phyloP scores from a whole-genome alignment of 1,284 basidiomycete species.

The Exsudoporus floridanus region DNA sequence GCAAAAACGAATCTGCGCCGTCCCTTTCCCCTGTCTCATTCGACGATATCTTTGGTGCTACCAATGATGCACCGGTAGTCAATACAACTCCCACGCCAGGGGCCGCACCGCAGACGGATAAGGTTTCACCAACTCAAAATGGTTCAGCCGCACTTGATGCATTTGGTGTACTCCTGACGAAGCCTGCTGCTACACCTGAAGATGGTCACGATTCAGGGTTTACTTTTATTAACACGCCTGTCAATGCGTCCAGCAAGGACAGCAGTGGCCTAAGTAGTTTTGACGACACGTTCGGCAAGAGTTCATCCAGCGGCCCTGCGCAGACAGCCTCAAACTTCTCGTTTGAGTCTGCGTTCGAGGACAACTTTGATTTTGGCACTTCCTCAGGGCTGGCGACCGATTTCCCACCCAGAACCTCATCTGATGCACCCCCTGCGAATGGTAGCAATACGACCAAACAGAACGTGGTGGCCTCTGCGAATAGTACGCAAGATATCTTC shows the following conservation, averaged over 20 bases:
- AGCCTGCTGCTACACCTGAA: conserved; percentile 16
- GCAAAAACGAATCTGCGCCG: conserved; percentile 21
- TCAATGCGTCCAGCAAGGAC: conserved; percentile 16
- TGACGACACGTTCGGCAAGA: conserved; percentile 67
- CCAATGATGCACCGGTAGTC: conserved; percentile 5
- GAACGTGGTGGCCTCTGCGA: conserved; percentile 16
- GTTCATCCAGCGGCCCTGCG: conserved; percentile 41
- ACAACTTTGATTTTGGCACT: conserved; percentile 80
- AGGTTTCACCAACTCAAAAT: conserved; percentile 23
- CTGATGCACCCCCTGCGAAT: conserved; percentile 15
- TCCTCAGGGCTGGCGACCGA: conserved; percentile 40
- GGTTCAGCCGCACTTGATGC: conserved; percentile 24
- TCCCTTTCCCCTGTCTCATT: conserved; percentile 27
- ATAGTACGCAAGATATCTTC: conserved; percentile 21
- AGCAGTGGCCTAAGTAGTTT: conserved; percentile 63
- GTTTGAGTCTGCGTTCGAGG: conserved; percentile 78
- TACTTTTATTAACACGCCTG: conserved; percentile 20
- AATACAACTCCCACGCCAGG: conserved; percentile 2
- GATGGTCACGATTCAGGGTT: conserved; percentile 25
- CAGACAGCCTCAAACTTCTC: conserved; percentile 48
- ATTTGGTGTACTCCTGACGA: conserved; percentile 33
- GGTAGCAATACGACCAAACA: conserved; percentile 18
- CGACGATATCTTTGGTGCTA: conserved; percentile 35
- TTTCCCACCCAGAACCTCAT: conserved; percentile 26
- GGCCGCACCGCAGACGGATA: conserved; percentile 24